Percentiles rank a stretch among this genome's conserved stretches.
Conservation (phyloP, 2,329 filamentous ascomycete genomes). For the Basipetospora chlamydospora region DNA sequence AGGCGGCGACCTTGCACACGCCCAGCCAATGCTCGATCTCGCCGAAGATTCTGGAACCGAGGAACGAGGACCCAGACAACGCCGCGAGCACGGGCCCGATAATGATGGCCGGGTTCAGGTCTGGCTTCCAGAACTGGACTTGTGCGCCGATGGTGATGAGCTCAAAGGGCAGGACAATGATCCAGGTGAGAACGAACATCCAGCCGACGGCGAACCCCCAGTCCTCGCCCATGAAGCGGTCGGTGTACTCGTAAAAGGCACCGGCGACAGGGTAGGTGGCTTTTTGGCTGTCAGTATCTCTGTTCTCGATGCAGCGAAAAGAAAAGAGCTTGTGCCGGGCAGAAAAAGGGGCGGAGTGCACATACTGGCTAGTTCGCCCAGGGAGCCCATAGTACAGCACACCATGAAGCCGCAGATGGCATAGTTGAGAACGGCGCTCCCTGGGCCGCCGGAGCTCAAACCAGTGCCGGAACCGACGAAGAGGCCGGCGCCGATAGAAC, state of each 20-base stretch:
- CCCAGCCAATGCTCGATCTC: conserved; percentile 38
- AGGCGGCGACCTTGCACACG: conserved; percentile 34
- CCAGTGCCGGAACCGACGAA: conserved; percentile 18
- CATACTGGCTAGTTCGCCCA: conserved; percentile 15
- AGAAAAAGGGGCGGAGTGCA: background rate
- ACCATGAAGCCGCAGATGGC: conserved; percentile 18
- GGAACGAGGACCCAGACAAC: conserved; percentile 26
- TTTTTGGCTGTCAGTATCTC: conserved; percentile 2
- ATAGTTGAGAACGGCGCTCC: conserved; percentile 17
- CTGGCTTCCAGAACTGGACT: conserved; percentile 15
- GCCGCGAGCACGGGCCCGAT: conserved; percentile 24
- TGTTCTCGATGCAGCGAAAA: background rate
- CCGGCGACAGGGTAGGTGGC: conserved; percentile 19
- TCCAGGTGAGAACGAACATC: conserved; percentile 22
- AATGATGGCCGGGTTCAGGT: conserved; percentile 13
- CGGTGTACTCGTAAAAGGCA: conserved; percentile 24
- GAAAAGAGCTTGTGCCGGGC: too few relatives aligned
- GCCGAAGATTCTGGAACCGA: conserved; percentile 29
- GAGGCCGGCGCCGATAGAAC: conserved; percentile 22
- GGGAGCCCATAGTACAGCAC: conserved; percentile 15
- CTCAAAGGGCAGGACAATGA: conserved; percentile 22
- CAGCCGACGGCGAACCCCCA: conserved; percentile 26
- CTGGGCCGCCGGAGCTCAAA: conserved; percentile 17
- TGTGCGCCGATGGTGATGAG: conserved; percentile 20
- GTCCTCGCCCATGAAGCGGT: conserved; percentile 20